Evolutionary conservation across 768 basidiomycete genomes (phyloP).

Genomic region (Podaxis pistillaris): DNA sequence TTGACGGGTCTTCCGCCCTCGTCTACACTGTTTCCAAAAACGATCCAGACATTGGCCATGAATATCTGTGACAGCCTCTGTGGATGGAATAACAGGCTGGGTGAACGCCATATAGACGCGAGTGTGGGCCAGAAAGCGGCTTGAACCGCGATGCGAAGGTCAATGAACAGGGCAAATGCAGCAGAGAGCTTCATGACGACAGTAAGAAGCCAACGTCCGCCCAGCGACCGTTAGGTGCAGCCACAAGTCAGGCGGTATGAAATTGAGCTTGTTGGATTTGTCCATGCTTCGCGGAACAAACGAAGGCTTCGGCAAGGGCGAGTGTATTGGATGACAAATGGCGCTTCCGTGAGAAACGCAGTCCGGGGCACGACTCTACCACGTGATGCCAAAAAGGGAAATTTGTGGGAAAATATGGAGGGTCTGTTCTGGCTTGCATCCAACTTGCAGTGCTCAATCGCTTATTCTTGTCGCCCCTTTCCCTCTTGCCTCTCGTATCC

Average conservation of each 20-base stretch:
- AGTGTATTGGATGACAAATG: background rate
- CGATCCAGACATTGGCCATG: constrained; percentile 57
- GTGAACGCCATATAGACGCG: constrained; percentile 33
- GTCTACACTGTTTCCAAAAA: constrained; percentile 49
- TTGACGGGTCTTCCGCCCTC: constrained; percentile 40
- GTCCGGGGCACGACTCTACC: background rate
- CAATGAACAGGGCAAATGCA: constrained; percentile 38
- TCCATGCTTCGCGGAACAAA: background rate
- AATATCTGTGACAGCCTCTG: constrained; percentile 47
- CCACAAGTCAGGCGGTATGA: background rate
- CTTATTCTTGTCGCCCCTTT: background rate
- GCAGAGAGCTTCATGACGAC: constrained; percentile 46
- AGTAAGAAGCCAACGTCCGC: background rate
- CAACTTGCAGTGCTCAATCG: constrained; percentile 9
- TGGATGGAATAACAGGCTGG: constrained; percentile 46
- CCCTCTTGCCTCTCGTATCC: background rate
- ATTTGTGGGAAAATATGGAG: constrained; percentile 5
- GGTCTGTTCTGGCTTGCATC: constrained; percentile 6
- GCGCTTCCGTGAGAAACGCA: background rate
- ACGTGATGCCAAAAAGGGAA: constrained; percentile 2
- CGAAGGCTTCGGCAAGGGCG: background rate
- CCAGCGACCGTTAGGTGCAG: background rate
- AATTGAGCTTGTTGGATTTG: background rate
- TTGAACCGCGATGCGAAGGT: constrained; percentile 39
- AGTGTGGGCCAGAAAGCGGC: constrained; percentile 46